A percentile compares a stretch with the other conserved stretches of the same genome.
Evolutionary conservation across 2,329 filamentous ascomycete genomes (phyloP).

Genomic region (Purpureocillium lavendulum): DNA sequence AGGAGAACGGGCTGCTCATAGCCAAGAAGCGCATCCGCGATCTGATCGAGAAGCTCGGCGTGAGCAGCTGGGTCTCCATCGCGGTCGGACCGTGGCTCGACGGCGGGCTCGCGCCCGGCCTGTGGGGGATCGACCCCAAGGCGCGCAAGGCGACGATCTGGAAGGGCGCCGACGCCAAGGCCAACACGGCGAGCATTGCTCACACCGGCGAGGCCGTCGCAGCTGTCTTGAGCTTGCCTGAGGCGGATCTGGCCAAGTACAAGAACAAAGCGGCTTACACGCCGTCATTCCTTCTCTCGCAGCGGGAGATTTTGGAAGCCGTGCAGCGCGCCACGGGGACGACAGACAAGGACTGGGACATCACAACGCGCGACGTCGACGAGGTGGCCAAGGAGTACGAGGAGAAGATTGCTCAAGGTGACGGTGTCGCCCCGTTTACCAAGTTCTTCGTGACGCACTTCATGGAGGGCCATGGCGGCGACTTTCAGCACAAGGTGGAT

Average conservation of each 20-base stretch:
- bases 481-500: slow-evolving; percentile 21
- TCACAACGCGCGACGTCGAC: slow-evolving; percentile 5
- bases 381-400: slow-evolving; percentile 7
- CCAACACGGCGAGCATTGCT: slow-evolving; percentile 19
- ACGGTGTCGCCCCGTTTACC: slow-evolving; percentile 9
- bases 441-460: slow-evolving; percentile 20
- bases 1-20: slow-evolving; percentile 12
- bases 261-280: slow-evolving; percentile 23
- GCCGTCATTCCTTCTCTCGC: slow-evolving; percentile 21
- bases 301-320: slow-evolving; percentile 22
- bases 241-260: slow-evolving; percentile 16
- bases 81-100: slow-evolving; percentile 24
- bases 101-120: slow-evolving; percentile 16
- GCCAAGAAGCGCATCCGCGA: slow-evolving; percentile 16
- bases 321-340: slow-evolving; percentile 19
- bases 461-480: slow-evolving; percentile 20
- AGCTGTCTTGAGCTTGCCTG: slow-evolving; percentile 22
- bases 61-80: slow-evolving; percentile 22
- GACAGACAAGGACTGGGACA: slow-evolving; percentile 15
- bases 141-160: slow-evolving; percentile 19
- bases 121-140: slow-evolving; percentile 22
- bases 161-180: slow-evolving; percentile 18
- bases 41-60: slow-evolving; percentile 19
- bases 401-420: slow-evolving; percentile 11
- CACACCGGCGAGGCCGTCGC: slow-evolving; percentile 26